Percentiles rank a stretch among this genome's conserved stretches.
These are phyloP conservation scores for Daldinia caldariorum DNA, from an alignment of 495 filamentous ascomycete species.

Conservation along the genomic window DNA sequence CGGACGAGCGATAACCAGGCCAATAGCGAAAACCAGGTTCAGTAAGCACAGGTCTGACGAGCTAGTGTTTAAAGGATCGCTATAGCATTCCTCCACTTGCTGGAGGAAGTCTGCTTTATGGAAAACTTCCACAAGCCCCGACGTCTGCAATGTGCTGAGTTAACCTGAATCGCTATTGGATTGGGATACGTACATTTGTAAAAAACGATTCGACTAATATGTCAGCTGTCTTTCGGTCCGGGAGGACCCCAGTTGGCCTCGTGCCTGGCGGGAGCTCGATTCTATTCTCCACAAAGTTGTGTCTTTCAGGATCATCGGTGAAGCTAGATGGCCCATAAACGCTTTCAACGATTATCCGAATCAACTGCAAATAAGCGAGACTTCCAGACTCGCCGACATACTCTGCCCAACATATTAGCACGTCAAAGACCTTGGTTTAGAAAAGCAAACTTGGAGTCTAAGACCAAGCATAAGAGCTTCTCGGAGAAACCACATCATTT, in stretches of 20 bases:
- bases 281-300: constrained; percentile 73
- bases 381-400: constrained; percentile 81
- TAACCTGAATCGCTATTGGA: neutral
- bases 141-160: constrained; percentile 54
- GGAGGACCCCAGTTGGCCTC: constrained; percentile 60
- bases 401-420: constrained; percentile 49
- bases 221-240: constrained; percentile 63
- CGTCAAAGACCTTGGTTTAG: neutral
- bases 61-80: constrained; percentile 59
- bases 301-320: constrained; percentile 72
- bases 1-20: constrained; percentile 66
- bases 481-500: neutral
- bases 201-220: constrained; percentile 69
- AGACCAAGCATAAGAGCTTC: neutral
- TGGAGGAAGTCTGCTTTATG: constrained; percentile 60
- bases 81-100: constrained; percentile 62
- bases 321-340: constrained; percentile 72
- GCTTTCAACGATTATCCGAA: constrained; percentile 76
- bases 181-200: constrained; percentile 59
- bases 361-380: constrained; percentile 74
- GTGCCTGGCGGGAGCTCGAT: constrained; percentile 58
- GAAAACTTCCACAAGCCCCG: constrained; percentile 66
- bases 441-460: neutral
- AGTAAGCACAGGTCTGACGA: constrained; percentile 63
- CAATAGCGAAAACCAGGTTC: constrained; percentile 68